Base-by-base conservation (phyloP, 1,139 yeast genomes). In the Yamadazyma trypodendri region DNA sequence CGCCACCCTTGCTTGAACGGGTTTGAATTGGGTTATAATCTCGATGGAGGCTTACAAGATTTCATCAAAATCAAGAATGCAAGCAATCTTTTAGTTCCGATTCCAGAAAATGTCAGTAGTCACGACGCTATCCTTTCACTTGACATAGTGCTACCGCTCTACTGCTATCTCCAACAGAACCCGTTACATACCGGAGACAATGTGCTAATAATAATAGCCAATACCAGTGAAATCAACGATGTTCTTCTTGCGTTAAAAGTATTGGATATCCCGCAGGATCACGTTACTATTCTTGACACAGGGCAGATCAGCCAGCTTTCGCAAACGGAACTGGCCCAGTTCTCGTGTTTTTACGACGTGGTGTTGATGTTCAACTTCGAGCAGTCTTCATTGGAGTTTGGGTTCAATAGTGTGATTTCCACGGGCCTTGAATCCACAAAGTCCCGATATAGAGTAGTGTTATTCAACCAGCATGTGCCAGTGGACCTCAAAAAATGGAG, bases 21-120 rank as follows among this genome's bases (percentile, higher is more conserved):
- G 28, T 52, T 59, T 42, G 58, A 55, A n/a, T 63, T 64, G 45
- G 75, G 75, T 1, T 42, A 44, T 7, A 63, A 63, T 33, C 37
- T 68, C 6, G 65, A 68, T 38, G 75, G 75, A 3, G 75, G 75
- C 1, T 47, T 69, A 17, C 74, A 68, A 42, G 72, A 66, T 35
- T 63, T 48, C 41, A 42, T 69, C 13, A 57, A 57, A 32, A 55
- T 68, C 6, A 45, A 50, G 10, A 45, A 53, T 24, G 63, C 71
- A 0, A 43, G 44, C 22, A 48, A 58, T 24, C 46, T 60, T 6
- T 48, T 65, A 28, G 44, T 68, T 3, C 48, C 49, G 15, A 45
- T 68, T 1, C 72, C 73, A 2, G 48, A 46, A 3, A 55, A 52
- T 36, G 53, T 67, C 11, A 62, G 69, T 38, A 49, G 63, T 16